A percentile compares a stretch with the other conserved stretches of the same genome.
These are phyloP conservation scores for Aspergillus heteromorphus DNA, from an alignment of 495 filamentous ascomycete species.

Conservation along the genomic window DNA sequence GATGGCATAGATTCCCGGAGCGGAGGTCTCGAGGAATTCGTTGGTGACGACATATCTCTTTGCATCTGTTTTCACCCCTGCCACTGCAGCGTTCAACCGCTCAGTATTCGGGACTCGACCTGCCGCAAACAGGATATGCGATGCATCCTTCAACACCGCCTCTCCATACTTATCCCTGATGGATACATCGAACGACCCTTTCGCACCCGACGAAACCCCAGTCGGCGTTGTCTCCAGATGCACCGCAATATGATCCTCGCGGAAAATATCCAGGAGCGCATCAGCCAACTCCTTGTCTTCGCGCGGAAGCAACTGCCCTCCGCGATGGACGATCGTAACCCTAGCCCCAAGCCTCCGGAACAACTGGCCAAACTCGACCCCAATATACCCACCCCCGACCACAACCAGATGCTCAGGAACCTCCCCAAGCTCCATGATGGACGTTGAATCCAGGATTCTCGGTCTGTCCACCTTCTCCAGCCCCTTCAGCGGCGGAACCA, in stretches of 20 bases:
- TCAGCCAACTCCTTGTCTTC: slow-evolving; percentile 42
- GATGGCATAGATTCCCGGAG: slow-evolving; percentile 37
- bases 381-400: slow-evolving; percentile 46
- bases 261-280: slow-evolving; percentile 27
- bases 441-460: slow-evolving; percentile 42
- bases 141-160: slow-evolving; percentile 23
- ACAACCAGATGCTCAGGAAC: slow-evolving; percentile 46
- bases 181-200: slow-evolving; percentile 3
- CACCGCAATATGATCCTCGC: slow-evolving; percentile 36
- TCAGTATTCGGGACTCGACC: slow-evolving; percentile 46
- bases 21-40: slow-evolving; percentile 34
- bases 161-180: slow-evolving; percentile 11
- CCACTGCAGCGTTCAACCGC: slow-evolving; percentile 23
- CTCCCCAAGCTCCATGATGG: slow-evolving; percentile 36
- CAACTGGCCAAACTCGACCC: slow-evolving; percentile 48
- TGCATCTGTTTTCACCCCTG: slow-evolving; percentile 27
- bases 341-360: slow-evolving; percentile 39
- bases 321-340: slow-evolving; percentile 43
- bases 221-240: slow-evolving; percentile 21
- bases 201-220: slow-evolving; percentile 6
- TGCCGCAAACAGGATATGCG: slow-evolving; percentile 42
- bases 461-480: slow-evolving; percentile 22
- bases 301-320: slow-evolving; percentile 31
- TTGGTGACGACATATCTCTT: slow-evolving; percentile 37
- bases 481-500: slow-evolving; percentile 26